Conservation (phyloP, 345 rosid genomes). For the Gossypium arboreum region DNA sequence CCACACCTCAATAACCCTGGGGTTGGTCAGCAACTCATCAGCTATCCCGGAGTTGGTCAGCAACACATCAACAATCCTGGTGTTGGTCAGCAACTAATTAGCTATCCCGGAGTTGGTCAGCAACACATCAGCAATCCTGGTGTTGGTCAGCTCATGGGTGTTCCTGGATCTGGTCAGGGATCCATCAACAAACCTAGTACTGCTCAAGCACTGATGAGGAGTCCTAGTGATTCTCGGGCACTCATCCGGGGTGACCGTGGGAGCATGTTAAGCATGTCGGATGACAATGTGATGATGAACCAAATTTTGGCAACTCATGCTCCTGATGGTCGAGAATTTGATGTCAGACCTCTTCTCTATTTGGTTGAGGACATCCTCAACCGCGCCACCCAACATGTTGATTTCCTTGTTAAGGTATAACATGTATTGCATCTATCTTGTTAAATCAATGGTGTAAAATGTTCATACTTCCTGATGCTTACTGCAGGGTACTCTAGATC, state of each 20-base stretch:
- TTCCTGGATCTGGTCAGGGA: constrained; percentile 11
- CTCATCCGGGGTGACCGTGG: constrained; percentile 34
- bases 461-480: neutral
- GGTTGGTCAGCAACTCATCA: neutral
- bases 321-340: constrained; percentile 64
- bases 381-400: constrained; percentile 47
- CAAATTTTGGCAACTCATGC: constrained; percentile 52
- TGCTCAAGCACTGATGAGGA: neutral
- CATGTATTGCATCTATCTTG: neutral
- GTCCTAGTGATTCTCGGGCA: constrained; percentile 10
- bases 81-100: neutral
- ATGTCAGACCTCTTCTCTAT: constrained; percentile 55
- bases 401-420: constrained; percentile 24
- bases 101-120: neutral
- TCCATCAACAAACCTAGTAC: neutral
- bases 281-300: constrained; percentile 60
- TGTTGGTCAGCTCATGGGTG: neutral
- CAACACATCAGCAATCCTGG: neutral
- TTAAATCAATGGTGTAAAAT: neutral
- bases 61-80: constrained; percentile 4
- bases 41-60: neutral
- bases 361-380: constrained; percentile 67
- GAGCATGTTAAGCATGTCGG: constrained; percentile 45
- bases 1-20: neutral
- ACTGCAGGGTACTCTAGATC: constrained; percentile 22